Evolutionary conservation across 2,329 filamentous ascomycete species (phyloP).

Genomic region (Fusarium temperatum): DNA sequence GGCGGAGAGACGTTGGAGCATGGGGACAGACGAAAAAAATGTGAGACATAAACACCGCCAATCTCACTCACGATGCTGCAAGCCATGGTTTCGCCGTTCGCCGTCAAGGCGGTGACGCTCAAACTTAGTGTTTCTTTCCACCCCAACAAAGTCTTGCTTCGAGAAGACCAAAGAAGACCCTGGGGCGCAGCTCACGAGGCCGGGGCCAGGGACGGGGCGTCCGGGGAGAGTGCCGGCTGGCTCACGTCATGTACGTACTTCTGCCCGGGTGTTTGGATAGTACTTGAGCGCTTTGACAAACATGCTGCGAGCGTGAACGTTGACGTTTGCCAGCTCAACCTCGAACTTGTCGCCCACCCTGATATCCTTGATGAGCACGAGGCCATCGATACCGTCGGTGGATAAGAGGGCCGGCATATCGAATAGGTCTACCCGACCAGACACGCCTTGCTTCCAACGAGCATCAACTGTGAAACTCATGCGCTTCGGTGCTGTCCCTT

Average conservation of each 20-base stretch:
- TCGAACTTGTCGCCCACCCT: conserved; percentile 62
- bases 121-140: conserved; percentile 11
- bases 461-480: conserved; percentile 59
- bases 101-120: conserved; percentile 26
- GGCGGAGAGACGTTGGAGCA: neutral
- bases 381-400: conserved; percentile 49
- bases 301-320: conserved; percentile 57
- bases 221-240: conserved; percentile 27
- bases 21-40: neutral
- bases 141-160: conserved; percentile 22
- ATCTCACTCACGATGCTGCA: conserved; percentile 20
- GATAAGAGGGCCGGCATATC: conserved; percentile 55
- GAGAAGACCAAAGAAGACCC: conserved; percentile 1
- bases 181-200: conserved; percentile 30
- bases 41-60: conserved; percentile 18
- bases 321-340: conserved; percentile 64
- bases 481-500: conserved; percentile 56
- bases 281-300: conserved; percentile 55
- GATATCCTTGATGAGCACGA: conserved; percentile 54
- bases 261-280: neutral
- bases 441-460: conserved; percentile 47
- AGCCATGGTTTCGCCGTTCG: conserved; percentile 15
- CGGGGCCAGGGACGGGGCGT: conserved; percentile 16
- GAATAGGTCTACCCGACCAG: conserved; percentile 62
- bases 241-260: neutral